phyloP scores from a whole-genome alignment of 225 moss, liverwort and hornwort species.

The Neckera pumila region DNA sequence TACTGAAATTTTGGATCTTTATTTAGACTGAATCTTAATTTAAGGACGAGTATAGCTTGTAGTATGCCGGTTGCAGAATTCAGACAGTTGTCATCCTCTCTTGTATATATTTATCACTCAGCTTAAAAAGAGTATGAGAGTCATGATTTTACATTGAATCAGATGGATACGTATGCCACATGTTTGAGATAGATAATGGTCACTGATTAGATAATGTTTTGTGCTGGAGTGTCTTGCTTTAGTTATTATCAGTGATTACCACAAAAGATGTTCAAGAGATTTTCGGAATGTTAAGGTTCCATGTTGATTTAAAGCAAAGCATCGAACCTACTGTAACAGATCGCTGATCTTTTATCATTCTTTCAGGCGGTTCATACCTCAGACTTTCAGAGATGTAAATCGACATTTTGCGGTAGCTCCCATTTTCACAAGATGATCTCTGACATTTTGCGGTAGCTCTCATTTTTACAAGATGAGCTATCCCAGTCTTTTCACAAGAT shows the following conservation, averaged over 20 bases:
- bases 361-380: constrained; percentile 16
- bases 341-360: background rate
- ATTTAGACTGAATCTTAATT: background rate
- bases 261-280: background rate
- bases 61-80: background rate
- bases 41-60: background rate
- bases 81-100: background rate
- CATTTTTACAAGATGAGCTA: constrained; percentile 1
- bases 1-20: background rate
- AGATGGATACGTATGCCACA: background rate
- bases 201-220: background rate
- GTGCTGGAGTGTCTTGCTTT: background rate
- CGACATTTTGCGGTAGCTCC: background rate
- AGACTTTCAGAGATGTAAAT: background rate
- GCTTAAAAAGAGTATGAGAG: background rate
- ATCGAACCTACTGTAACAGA: background rate
- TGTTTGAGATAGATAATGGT: background rate
- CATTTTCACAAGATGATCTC: constrained; percentile 4
- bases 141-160: background rate
- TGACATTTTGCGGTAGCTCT: constrained; percentile 1
- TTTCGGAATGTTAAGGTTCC: background rate
- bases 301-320: background rate
- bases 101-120: background rate
- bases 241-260: background rate
- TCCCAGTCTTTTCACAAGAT: background rate